A percentile compares a stretch with the other conserved stretches of the same genome.
These are phyloP conservation scores for Alternaria dauci DNA, from an alignment of 2,329 filamentous ascomycete genomes.

Conservation along the genomic window DNA sequence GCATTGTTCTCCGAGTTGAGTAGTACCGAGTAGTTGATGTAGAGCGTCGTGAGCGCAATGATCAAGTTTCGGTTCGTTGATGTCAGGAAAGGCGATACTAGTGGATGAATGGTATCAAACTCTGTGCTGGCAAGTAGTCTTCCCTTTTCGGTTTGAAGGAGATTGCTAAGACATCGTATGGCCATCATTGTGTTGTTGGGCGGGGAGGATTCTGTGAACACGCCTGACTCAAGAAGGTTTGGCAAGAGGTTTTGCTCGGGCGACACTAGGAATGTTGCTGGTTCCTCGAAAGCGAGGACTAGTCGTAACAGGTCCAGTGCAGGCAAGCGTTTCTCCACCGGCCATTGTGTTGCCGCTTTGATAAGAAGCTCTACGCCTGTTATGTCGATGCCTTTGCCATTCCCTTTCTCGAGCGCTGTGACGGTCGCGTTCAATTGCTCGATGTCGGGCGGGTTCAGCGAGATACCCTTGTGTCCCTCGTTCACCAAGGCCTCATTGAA, in stretches of 20 bases:
- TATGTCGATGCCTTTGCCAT: constrained; percentile 51
- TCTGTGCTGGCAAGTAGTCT: constrained; percentile 64
- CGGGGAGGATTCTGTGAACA: constrained; percentile 66
- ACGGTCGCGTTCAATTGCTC: constrained; percentile 68
- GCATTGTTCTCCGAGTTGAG: constrained; percentile 62
- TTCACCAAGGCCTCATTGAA: constrained; percentile 77
- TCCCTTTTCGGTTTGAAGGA: constrained; percentile 80
- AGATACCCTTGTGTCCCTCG: constrained; percentile 74
- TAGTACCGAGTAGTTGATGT: constrained; percentile 85
- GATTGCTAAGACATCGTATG: constrained; percentile 79
- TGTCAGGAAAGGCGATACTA: constrained; percentile 68
- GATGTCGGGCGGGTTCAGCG: constrained; percentile 77
- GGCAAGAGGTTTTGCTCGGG: constrained; percentile 67
- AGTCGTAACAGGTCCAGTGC: constrained; percentile 89
- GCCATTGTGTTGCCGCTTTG: constrained; percentile 80
- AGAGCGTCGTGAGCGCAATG: constrained; percentile 81
- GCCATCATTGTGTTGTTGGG: constrained; percentile 90
- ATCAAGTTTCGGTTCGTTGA: constrained; percentile 77
- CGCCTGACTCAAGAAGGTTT: constrained; percentile 64
- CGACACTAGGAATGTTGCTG: constrained; percentile 67
- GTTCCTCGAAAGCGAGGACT: constrained; percentile 71
- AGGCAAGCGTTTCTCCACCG: constrained; percentile 79
- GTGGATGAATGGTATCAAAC: constrained; percentile 68
- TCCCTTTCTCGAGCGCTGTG: constrained; percentile 67
- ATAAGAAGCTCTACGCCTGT: constrained; percentile 70